Conservation (phyloP, 2,329 filamentous ascomycete genomes). For the Chalaropsis thielavioides region DNA sequence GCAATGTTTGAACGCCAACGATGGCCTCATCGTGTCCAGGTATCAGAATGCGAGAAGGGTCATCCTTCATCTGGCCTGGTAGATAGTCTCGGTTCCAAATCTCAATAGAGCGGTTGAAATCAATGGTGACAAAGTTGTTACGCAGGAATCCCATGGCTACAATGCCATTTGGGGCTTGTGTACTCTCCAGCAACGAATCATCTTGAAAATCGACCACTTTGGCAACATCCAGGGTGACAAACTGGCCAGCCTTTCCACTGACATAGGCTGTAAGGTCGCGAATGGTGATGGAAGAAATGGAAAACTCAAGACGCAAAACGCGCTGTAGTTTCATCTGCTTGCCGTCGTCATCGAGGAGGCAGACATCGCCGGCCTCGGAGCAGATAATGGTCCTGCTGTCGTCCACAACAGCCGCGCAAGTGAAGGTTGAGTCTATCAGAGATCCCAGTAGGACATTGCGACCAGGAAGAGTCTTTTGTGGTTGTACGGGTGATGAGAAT, state of each 20-base stretch:
- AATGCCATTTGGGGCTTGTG: conserved; percentile 32
- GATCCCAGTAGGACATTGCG: conserved; percentile 76
- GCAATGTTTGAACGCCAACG: conserved; percentile 58
- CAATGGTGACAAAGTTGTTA: conserved; percentile 57
- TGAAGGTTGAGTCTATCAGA: conserved; percentile 73
- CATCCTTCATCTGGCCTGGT: conserved; percentile 27
- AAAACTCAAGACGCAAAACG: conserved; percentile 51
- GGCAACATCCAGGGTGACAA: conserved; percentile 38
- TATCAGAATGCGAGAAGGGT: conserved; percentile 38
- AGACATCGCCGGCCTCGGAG: conserved; percentile 80
- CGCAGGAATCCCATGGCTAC: conserved; percentile 55
- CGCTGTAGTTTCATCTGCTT: conserved; percentile 56
- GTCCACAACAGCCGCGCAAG: conserved; percentile 57
- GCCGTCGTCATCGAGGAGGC: conserved; percentile 64
- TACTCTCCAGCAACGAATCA: conserved; percentile 28
- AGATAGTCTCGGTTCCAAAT: conserved; percentile 40
- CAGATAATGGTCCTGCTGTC: conserved; percentile 66
- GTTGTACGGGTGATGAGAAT: conserved; percentile 22
- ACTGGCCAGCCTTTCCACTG: conserved; percentile 51
- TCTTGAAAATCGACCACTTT: conserved; percentile 32
- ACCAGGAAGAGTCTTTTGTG: conserved; percentile 56
- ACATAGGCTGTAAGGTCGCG: conserved; percentile 47
- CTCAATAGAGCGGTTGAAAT: conserved; percentile 60
- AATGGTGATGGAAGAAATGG: conserved; percentile 51
- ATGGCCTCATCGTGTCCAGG: conserved; percentile 50